Conservation (phyloP, 2,329 filamentous ascomycete genomes). For the Chaetomiaceae sp. region DNA sequence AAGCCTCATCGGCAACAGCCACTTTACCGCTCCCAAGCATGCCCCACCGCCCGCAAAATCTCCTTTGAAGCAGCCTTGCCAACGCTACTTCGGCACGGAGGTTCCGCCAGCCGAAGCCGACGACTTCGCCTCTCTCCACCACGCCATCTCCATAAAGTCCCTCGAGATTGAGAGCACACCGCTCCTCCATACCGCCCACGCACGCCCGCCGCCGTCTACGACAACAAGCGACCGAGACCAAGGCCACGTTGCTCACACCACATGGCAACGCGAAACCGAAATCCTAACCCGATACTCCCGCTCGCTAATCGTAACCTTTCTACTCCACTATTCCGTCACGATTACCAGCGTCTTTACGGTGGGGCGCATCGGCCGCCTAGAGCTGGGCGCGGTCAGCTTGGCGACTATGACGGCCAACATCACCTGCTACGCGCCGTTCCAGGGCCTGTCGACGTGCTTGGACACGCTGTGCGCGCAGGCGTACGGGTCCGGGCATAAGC, state of each 20-base stretch:
- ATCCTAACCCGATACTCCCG: slow-evolving; percentile 54
- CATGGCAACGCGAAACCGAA: slow-evolving; percentile 64
- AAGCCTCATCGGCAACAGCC: too few species aligned
- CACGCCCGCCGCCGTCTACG: too few species aligned
- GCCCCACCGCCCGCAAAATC: too few species aligned
- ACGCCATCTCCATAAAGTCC: too few species aligned
- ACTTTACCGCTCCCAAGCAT: too few species aligned
- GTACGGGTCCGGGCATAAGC: slow-evolving; percentile 84
- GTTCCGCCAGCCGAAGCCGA: too few species aligned
- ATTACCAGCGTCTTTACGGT: slow-evolving; percentile 59
- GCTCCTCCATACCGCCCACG: too few species aligned
- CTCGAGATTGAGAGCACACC: too few species aligned
- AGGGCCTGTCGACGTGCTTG: slow-evolving; percentile 79
- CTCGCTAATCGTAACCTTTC: slow-evolving; percentile 54
- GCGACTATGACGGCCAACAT: slow-evolving; percentile 78
- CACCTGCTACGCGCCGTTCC: slow-evolving; percentile 70
- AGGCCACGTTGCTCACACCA: slow-evolving; percentile 33
- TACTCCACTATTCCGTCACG: slow-evolving; percentile 60
- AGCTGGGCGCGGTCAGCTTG: slow-evolving; percentile 57
- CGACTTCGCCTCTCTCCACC: too few species aligned
- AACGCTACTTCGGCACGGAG: too few species aligned
- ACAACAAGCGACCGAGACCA: too few species aligned
- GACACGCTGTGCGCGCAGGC: slow-evolving; percentile 93
- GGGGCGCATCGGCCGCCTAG: slow-evolving; percentile 54
- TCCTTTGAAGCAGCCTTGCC: too few species aligned